Evolutionary conservation across 805 yeast species (phyloP).

Genomic region (Metschnikowia arizonensis): DNA sequence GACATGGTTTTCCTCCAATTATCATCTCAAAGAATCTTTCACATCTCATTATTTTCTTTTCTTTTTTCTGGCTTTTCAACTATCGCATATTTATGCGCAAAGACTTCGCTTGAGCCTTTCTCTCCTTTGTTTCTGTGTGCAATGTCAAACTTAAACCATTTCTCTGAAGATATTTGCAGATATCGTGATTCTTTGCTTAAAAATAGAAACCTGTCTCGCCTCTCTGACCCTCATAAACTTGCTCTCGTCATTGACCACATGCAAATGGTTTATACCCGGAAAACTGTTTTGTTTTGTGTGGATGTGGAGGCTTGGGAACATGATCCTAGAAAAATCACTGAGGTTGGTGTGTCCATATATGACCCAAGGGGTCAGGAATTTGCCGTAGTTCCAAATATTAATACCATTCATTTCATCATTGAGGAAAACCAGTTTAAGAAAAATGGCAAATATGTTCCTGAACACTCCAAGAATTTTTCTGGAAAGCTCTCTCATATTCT

Average conservation of each 20-base stretch:
- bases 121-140: background rate
- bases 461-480: conserved; percentile 18
- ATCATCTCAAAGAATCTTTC: too few species aligned
- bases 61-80: background rate
- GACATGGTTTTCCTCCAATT: too few species aligned
- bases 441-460: conserved; percentile 23
- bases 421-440: conserved; percentile 14
- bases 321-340: conserved; percentile 17
- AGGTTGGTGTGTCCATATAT: conserved; percentile 25
- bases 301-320: conserved; percentile 26
- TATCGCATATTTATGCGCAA: background rate
- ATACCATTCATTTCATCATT: conserved; percentile 18
- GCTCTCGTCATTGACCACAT: conserved; percentile 7
- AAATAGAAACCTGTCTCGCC: background rate
- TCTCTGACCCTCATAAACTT: background rate
- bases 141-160: background rate
- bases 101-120: background rate
- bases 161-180: background rate
- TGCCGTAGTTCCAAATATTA: conserved; percentile 18
- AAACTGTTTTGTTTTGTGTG: conserved; percentile 19
- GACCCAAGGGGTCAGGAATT: conserved; percentile 18
- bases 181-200: background rate
- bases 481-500: conserved; percentile 19
- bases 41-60: too few species aligned
- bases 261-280: conserved; percentile 19